These are phyloP conservation scores for Salix viminalis DNA, from an alignment of 345 rosid genomes.

Conservation along the genomic window DNA sequence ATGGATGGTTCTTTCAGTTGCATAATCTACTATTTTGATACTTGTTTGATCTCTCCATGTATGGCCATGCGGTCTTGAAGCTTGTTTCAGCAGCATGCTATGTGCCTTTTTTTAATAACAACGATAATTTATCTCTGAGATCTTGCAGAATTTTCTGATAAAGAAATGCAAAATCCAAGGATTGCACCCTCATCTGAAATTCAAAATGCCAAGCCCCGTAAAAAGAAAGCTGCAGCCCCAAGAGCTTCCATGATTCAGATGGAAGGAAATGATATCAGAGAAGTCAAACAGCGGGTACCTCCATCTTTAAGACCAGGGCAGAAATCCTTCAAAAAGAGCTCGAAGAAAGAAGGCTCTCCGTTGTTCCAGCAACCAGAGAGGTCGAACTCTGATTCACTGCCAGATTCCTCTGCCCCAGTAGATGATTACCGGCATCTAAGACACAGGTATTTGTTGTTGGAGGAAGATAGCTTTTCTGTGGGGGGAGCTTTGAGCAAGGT, in stretches of 20 bases:
- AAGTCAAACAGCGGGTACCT: slow-evolving; percentile 27
- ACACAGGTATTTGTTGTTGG: slow-evolving; percentile 62
- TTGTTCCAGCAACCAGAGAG: slow-evolving; percentile 52
- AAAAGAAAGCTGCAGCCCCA: slow-evolving; percentile 37
- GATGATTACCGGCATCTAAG: slow-evolving; percentile 66
- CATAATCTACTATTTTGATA: not conserved
- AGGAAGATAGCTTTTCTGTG: slow-evolving; percentile 66
- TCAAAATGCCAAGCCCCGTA: slow-evolving; percentile 33
- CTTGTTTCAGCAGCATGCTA: not conserved
- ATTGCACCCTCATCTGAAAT: slow-evolving; percentile 46
- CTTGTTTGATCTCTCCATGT: not conserved
- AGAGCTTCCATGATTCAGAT: slow-evolving; percentile 35
- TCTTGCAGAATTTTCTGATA: slow-evolving; percentile 2
- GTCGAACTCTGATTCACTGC: slow-evolving; percentile 64
- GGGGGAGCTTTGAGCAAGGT: slow-evolving; percentile 59
- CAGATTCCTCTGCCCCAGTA: slow-evolving; percentile 53
- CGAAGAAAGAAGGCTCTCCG: slow-evolving; percentile 41
- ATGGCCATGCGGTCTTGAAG: not conserved
- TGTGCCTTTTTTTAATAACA: not conserved
- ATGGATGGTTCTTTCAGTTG: not conserved
- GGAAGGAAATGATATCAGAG: slow-evolving; percentile 31
- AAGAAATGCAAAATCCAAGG: slow-evolving; percentile 53
- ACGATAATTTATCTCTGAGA: not conserved
- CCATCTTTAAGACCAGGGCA: slow-evolving; percentile 23
- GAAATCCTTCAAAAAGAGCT: slow-evolving; percentile 43